These are phyloP conservation scores for Yarrowia bubula DNA, from an alignment of 805 yeast genomes.

Conservation along the genomic window DNA sequence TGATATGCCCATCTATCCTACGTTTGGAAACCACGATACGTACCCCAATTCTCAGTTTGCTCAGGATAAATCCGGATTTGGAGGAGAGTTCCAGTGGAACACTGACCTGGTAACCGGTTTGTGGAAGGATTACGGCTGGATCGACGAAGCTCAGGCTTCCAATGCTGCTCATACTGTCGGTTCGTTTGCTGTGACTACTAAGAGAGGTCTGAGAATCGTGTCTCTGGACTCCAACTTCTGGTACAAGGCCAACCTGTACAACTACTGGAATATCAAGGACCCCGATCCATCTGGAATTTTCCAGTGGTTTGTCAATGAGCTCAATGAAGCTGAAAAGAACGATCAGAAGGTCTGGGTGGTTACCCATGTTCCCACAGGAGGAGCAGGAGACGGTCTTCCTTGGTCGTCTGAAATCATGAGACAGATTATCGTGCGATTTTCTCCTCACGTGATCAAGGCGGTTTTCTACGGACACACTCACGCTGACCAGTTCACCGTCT, in stretches of 20 bases:
- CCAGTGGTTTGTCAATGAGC: slow-evolving; percentile 59
- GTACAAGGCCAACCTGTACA: slow-evolving; percentile 61
- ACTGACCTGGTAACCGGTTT: slow-evolving; percentile 49
- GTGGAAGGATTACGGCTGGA: slow-evolving; percentile 51
- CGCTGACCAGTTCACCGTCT: slow-evolving; percentile 60
- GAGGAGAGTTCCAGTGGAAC: slow-evolving; percentile 48
- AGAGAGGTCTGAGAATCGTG: slow-evolving; percentile 56
- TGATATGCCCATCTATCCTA: slow-evolving; percentile 57
- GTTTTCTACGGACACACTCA: slow-evolving; percentile 73
- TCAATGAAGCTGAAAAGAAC: slow-evolving; percentile 53
- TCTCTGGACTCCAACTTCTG: slow-evolving; percentile 67
- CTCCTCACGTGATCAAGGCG: slow-evolving; percentile 66
- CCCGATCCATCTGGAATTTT: slow-evolving; percentile 65
- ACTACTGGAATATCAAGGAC: slow-evolving; percentile 47
- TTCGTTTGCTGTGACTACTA: slow-evolving; percentile 58
- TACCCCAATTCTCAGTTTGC: slow-evolving; percentile 72
- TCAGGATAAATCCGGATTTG: slow-evolving; percentile 48
- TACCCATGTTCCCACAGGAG: slow-evolving; percentile 62
- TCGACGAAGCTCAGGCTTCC: slow-evolving; percentile 39
- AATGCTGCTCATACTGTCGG: slow-evolving; percentile 48
- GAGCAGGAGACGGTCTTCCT: slow-evolving; percentile 55
- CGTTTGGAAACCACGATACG: slow-evolving; percentile 69
- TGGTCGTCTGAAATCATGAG: slow-evolving; percentile 55
- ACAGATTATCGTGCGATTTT: slow-evolving; percentile 61
- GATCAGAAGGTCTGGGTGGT: slow-evolving; percentile 69